Evolutionary conservation across 192 early-diverging fungal genomes (phyloP), one percentile per base, ranked within the genome.

Genomic region (Coemansia sp.): DNA sequence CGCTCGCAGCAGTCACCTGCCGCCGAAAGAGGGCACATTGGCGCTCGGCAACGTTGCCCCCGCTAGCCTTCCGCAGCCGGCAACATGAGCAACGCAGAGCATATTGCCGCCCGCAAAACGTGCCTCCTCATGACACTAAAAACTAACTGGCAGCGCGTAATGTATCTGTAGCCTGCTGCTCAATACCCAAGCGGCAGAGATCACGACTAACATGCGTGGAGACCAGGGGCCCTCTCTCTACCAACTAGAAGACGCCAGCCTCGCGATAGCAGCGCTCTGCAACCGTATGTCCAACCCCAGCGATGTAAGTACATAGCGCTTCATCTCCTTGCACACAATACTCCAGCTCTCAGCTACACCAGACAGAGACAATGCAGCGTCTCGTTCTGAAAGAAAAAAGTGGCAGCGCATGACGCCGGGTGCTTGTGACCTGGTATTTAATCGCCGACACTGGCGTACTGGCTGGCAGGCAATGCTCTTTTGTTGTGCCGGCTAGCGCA

Each of bases 191-290:
- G 50, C 60, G 43, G 47, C 61, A 60, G 58, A 57, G 37, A 37
- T 42, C 18, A 31, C 2, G 43, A 8, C 39, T 14, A 64, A 25
- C 38, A 79, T 79, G 76, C 67, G 71, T 43, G 71, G 61, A n/a
- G 71, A 73, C 64, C 67, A 72, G 43, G 57, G 63, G 14, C 56
- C 61, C 18, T 65, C 76, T 21, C 39, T 63, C 20, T 73, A 72
- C 63, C 76, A 73, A 48, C 70, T 79, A 6, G 76, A 79, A 35
- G 76, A 79, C 56, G 68, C 76, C 41, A 70, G 64, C 26, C 66
- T 68, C 16, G 71, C 76, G 26, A 64, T 79, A n/a, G 71, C 64
- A 18, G 69, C 76, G 11, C 68, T 79, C 57, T 79, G 71, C 47
- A 65, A 62, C 48, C 56, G 65, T 52, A 66, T 79, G 20, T 56